Percentiles rank a stretch among this genome's conserved stretches.
These are phyloP conservation scores for Vitis cinerea DNA, from an alignment of 164 flowering plant species.

Conservation along the genomic window DNA sequence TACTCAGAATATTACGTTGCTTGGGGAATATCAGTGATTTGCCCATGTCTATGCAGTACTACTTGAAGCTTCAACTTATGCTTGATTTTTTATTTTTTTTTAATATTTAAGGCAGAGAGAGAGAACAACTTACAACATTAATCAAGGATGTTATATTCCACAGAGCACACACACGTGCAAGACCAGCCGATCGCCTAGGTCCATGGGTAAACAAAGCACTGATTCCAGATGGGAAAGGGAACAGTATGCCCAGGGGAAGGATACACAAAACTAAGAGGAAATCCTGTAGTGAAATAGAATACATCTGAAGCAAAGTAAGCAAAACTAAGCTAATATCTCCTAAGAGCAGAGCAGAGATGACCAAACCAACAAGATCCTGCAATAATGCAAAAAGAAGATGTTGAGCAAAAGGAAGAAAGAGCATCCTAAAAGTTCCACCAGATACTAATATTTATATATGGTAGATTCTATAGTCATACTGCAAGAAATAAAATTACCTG, in stretches of 20 bases:
- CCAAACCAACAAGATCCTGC: conserved; percentile 97
- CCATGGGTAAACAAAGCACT: conserved; percentile 93
- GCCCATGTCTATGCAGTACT: neutral
- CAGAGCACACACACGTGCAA: conserved; percentile 86
- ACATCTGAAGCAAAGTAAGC: conserved; percentile 82
- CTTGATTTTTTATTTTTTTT: conserved; percentile 2
- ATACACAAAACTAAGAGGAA: conserved; percentile 65
- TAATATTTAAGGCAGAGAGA: neutral
- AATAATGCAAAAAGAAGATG: neutral
- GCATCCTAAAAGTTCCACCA: neutral
- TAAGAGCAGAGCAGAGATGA: conserved; percentile 73
- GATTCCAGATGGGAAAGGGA: conserved; percentile 94
- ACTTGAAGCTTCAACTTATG: neutral
- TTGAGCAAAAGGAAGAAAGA: neutral
- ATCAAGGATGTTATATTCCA: conserved; percentile 87
- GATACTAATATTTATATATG: neutral
- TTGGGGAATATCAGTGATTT: neutral
- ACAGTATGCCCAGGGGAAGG: conserved; percentile 77
- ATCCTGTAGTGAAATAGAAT: conserved; percentile 71
- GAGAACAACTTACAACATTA: conserved; percentile 72
- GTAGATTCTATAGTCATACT: neutral
- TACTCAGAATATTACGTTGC: no score
- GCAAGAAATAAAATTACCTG: conserved; percentile 36
- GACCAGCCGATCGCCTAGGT: conserved; percentile 82
- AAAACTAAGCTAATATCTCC: conserved; percentile 90